A percentile compares a stretch with the other conserved stretches of the same genome.
phyloP scores from a whole-genome alignment of 1,284 basidiomycete species.

The Malassezia equina region DNA sequence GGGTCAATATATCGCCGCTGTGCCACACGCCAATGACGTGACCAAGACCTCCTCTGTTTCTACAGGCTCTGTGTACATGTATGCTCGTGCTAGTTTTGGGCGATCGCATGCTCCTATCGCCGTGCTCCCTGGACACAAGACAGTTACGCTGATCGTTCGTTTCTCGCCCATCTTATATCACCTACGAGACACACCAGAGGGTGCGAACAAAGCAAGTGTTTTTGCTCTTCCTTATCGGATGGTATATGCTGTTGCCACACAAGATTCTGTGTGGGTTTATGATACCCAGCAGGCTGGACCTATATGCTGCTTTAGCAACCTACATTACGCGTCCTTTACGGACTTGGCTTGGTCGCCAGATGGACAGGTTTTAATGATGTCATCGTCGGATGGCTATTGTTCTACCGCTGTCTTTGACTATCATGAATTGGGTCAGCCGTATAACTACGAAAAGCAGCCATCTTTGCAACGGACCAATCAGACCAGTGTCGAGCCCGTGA shows the following conservation, averaged over 20 bases:
- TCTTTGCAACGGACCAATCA: slow-evolving; percentile 15
- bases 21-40: slow-evolving; percentile 18
- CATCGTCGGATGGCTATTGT: slow-evolving; percentile 92
- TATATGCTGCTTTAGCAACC: slow-evolving; percentile 79
- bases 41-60: slow-evolving; percentile 35
- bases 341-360: slow-evolving; percentile 95
- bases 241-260: slow-evolving; percentile 90
- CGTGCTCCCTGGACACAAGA: slow-evolving; percentile 89
- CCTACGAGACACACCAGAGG: slow-evolving; percentile 55
- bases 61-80: slow-evolving; percentile 74
- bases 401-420: slow-evolving; percentile 69
- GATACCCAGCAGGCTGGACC: slow-evolving; percentile 93
- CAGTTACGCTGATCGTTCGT: slow-evolving; percentile 79
- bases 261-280: slow-evolving; percentile 88
- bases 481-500: background rate
- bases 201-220: slow-evolving; percentile 51
- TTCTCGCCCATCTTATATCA: slow-evolving; percentile 92
- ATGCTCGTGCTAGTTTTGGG: slow-evolving; percentile 77
- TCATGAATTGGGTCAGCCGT: slow-evolving; percentile 70
- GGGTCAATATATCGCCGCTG: slow-evolving; percentile 62
- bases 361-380: slow-evolving; percentile 80
- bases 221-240: slow-evolving; percentile 87
- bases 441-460: slow-evolving; percentile 29
- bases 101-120: slow-evolving; percentile 67
- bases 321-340: slow-evolving; percentile 96